Base-by-base conservation (phyloP, 2,329 filamentous ascomycete genomes). In the Sporothrix dimorphospora region DNA sequence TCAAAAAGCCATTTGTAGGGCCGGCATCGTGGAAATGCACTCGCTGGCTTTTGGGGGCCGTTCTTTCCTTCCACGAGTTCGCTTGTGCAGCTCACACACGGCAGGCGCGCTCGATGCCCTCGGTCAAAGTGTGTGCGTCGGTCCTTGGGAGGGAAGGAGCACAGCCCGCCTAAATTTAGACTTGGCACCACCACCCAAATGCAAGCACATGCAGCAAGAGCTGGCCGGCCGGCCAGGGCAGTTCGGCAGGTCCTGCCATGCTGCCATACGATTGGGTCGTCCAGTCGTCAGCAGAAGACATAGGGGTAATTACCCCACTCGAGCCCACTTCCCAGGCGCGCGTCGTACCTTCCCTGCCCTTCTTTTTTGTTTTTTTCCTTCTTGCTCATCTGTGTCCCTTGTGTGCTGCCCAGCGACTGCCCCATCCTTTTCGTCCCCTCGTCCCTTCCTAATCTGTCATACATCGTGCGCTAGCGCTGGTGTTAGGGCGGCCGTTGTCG, bases 121-220 rank as follows among this genome's bases (percentile, higher is more conserved):
- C 66, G 55, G 16, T 16, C 66, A 49, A 49, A 49, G 21, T 34
- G 40, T 45, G 59, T 47, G 61, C 61, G 1, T 59, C 53, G 59
- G 12, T 27, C 38, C 45, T 42, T 8, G 38, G 51, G 30, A 19
- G 51, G 51, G 42, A 59, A 65, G 57, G 51, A 53, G 72, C 61
- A 71, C 69, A 69, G 69, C 51, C 72, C 51, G 21, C 53, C 72
- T 71, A 73, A 63, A 71, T 55, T 63, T 73, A 73, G 68, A 73
- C 69, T 67, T 70, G 59, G 71, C 55, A 55, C 14, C 24, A 61
- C 45, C 49, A 40, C 19, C 34, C 34, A 21, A 42, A 40, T 63
- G 57, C 57, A 40, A 61, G 57, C 3, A 40, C 8, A 21, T 61
- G 57, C 57, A 40, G 16, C 30, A 61, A 38, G n/a, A 40, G 8